Percentiles rank a stretch among this genome's conserved stretches.
Conservation (phyloP, 345 rosid species). For the Moricandia arvensis region DNA sequence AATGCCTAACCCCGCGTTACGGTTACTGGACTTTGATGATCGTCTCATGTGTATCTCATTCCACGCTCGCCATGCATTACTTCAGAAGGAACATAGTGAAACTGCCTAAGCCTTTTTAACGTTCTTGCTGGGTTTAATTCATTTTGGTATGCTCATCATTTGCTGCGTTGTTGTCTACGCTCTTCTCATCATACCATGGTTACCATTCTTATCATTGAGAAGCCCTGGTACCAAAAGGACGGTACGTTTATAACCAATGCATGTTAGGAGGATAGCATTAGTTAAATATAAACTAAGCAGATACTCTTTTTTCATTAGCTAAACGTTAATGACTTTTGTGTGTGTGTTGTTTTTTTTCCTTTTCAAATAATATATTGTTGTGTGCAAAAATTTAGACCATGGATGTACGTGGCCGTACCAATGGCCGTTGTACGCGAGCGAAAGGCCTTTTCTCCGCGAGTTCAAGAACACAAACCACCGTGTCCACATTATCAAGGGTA, state of each 20-base stretch:
- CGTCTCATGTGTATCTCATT: conserved; percentile 60
- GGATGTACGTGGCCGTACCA: conserved; percentile 75
- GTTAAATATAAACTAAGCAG: not conserved
- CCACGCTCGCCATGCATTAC: conserved; percentile 55
- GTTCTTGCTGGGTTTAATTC: conserved; percentile 82
- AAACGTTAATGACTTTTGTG: not conserved
- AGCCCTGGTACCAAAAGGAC: conserved; percentile 69
- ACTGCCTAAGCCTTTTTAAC: conserved; percentile 60
- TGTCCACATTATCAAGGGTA: conserved; percentile 76
- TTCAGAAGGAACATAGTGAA: conserved; percentile 68
- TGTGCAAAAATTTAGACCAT: conserved; percentile 59
- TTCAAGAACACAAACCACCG: conserved; percentile 54
- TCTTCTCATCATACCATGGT: conserved; percentile 68
- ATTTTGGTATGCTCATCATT: conserved; percentile 94
- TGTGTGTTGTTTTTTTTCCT: not conserved
- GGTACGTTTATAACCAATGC: conserved; percentile 11
- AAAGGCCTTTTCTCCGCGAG: conserved; percentile 52
- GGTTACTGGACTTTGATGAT: conserved; percentile 60
- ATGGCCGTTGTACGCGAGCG: conserved; percentile 53
- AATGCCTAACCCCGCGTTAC: conserved; percentile 46
- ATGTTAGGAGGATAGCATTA: not conserved
- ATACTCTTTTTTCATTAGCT: not conserved
- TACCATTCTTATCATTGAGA: conserved; percentile 59
- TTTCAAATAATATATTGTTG: not conserved
- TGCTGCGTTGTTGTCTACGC: conserved; percentile 64